Evolutionary conservation across 2,329 filamentous ascomycete species (phyloP).

Genomic region (Fusarium agapanthi): DNA sequence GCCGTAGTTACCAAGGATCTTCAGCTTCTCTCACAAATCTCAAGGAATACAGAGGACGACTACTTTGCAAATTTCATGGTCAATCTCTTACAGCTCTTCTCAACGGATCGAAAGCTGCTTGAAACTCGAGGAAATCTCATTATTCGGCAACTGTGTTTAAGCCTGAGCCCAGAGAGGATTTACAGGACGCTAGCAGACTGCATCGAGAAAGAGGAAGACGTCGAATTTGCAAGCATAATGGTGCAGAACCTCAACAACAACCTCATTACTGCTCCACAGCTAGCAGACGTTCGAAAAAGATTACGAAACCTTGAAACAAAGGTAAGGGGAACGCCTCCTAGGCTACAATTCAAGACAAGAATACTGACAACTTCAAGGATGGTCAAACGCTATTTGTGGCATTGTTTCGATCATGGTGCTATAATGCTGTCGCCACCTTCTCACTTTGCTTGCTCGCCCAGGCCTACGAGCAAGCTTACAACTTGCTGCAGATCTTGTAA

Average conservation of each 20-base stretch:
- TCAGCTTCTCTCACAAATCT: slow-evolving; percentile 94
- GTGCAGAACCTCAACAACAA: slow-evolving; percentile 99
- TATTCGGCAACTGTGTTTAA: slow-evolving; percentile 92
- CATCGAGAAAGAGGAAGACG: slow-evolving; percentile 95
- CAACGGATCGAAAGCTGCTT: slow-evolving; percentile 88
- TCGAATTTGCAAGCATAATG: slow-evolving; percentile 99
- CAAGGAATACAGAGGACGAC: slow-evolving; percentile 93
- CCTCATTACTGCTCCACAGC: slow-evolving; percentile 93
- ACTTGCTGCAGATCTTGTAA: slow-evolving; percentile 93
- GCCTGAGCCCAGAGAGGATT: slow-evolving; percentile 91
- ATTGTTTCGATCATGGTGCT: slow-evolving; percentile 96
- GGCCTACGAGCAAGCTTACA: slow-evolving; percentile 97
- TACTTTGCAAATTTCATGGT: slow-evolving; percentile 99
- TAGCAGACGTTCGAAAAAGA: slow-evolving; percentile 88
- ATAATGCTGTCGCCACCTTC: slow-evolving; percentile 97
- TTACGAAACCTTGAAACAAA: slow-evolving; percentile 90
- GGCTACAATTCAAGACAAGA: neutral
- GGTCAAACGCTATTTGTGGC: slow-evolving; percentile 95
- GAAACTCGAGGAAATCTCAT: slow-evolving; percentile 96
- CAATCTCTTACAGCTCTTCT: slow-evolving; percentile 92
- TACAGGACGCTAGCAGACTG: slow-evolving; percentile 96
- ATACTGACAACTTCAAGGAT: slow-evolving; percentile 64
- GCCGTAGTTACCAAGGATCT: slow-evolving; percentile 95
- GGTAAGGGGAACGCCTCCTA: slow-evolving; percentile 52
- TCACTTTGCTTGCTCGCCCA: slow-evolving; percentile 94